Evolutionary conservation across 1,284 basidiomycete species (phyloP).

Genomic region (Anthracocystis walkeri): DNA sequence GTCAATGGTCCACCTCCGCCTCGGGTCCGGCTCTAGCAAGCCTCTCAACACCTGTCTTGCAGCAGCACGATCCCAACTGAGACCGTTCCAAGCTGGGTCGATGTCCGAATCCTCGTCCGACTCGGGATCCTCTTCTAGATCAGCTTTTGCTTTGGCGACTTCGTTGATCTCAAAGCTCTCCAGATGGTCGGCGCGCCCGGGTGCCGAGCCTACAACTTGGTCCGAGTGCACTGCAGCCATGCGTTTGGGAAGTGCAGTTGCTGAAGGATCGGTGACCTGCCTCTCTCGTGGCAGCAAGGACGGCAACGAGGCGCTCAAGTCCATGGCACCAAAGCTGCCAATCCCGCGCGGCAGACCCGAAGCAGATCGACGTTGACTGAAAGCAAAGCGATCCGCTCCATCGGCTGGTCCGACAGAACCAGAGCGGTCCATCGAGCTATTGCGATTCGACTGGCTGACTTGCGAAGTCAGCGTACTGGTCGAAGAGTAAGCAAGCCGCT

Average conservation of each 20-base stretch:
- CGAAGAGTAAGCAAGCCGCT: slow-evolving; percentile 29
- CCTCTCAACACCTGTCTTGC: slow-evolving; percentile 56
- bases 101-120: slow-evolving; percentile 51
- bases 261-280: slow-evolving; percentile 24
- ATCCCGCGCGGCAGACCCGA: slow-evolving; percentile 13
- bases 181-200: slow-evolving; percentile 40
- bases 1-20: slow-evolving; percentile 60
- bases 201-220: slow-evolving; percentile 49
- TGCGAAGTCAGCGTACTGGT: slow-evolving; percentile 31
- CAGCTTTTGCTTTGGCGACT: slow-evolving; percentile 46
- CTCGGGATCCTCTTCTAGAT: slow-evolving; percentile 56
- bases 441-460: slow-evolving; percentile 23
- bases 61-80: slow-evolving; percentile 54
- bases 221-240: slow-evolving; percentile 36
- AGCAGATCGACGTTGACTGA: slow-evolving; percentile 27
- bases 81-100: slow-evolving; percentile 56
- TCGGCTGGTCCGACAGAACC: slow-evolving; percentile 18
- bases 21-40: slow-evolving; percentile 57
- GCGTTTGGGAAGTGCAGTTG: slow-evolving; percentile 5
- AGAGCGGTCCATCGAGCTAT: slow-evolving; percentile 18
- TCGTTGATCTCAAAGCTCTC: slow-evolving; percentile 51
- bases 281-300: slow-evolving; percentile 36
- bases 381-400: slow-evolving; percentile 31
- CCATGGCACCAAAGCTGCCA: slow-evolving; percentile 19
- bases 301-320: slow-evolving; percentile 55